These are phyloP conservation scores for Russula ochroleuca DNA, from an alignment of 768 basidiomycete genomes.

Conservation along the genomic window DNA sequence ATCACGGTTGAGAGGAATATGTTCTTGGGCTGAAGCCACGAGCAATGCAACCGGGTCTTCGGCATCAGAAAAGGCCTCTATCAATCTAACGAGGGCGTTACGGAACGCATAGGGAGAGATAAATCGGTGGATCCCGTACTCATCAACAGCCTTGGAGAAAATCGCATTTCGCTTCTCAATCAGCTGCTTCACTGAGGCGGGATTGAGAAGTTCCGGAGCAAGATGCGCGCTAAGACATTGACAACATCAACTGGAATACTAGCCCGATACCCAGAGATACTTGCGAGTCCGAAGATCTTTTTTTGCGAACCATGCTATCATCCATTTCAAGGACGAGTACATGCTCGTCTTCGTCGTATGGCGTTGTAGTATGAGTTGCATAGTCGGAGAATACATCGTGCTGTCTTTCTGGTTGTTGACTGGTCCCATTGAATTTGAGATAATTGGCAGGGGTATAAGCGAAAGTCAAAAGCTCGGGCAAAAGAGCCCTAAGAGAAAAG, in stretches of 20 bases:
- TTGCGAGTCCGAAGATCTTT: constrained; percentile 7
- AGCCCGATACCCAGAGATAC: not conserved
- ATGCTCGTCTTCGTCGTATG: constrained; percentile 42
- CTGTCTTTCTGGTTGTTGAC: constrained; percentile 38
- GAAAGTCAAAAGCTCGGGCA: constrained; percentile 77
- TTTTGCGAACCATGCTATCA: constrained; percentile 35
- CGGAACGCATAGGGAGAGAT: constrained; percentile 19
- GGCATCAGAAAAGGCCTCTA: constrained; percentile 45
- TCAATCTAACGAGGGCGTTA: constrained; percentile 43
- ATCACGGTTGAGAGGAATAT: constrained; percentile 70
- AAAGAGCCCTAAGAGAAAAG: constrained; percentile 52
- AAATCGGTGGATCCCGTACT: constrained; percentile 42
- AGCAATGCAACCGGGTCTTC: constrained; percentile 64
- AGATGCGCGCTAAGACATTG: constrained; percentile 11
- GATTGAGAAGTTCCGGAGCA: constrained; percentile 17
- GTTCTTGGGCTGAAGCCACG: constrained; percentile 60
- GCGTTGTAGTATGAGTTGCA: constrained; percentile 28
- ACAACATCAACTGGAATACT: not conserved
- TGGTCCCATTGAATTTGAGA: constrained; percentile 49
- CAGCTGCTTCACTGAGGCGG: constrained; percentile 20
- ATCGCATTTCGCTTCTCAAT: constrained; percentile 29
- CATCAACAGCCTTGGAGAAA: constrained; percentile 43
- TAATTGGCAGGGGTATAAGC: constrained; percentile 70
- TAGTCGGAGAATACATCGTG: constrained; percentile 6
- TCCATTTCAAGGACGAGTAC: constrained; percentile 51